Evolutionary conservation across 805 yeast genomes (phyloP).

Genomic region (Lachancea sp.): DNA sequence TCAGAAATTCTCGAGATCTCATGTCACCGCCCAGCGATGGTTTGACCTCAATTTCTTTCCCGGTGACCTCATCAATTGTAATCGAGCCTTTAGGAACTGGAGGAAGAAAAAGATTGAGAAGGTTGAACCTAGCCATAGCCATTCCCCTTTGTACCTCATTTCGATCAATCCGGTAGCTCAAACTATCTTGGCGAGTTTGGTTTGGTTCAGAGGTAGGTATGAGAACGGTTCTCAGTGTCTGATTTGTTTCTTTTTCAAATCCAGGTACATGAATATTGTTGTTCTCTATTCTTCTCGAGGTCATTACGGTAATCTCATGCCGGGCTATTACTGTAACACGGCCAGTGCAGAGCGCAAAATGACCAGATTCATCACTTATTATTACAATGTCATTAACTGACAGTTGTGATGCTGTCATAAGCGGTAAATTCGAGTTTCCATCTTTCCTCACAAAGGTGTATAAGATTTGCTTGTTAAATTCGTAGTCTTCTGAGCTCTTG

Average conservation of each 20-base stretch:
- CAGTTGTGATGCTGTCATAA: conserved; percentile 41
- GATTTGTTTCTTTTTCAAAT: conserved; percentile 42
- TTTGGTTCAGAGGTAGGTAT: background rate
- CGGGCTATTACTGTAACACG: conserved; percentile 40
- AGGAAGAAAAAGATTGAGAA: conserved; percentile 57
- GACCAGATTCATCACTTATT: conserved; percentile 75
- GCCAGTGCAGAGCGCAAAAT: conserved; percentile 67
- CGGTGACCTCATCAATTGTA: conserved; percentile 12
- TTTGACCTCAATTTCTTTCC: conserved; percentile 13
- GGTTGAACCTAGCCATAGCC: conserved; percentile 68
- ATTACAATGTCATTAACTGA: conserved; percentile 55
- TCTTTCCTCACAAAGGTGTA: conserved; percentile 45
- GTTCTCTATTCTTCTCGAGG: conserved; percentile 47
- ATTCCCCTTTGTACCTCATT: conserved; percentile 73
- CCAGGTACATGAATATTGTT: conserved; percentile 29
- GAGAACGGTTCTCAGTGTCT: conserved; percentile 46
- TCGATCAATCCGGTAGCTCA: conserved; percentile 62
- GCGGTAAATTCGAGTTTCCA: conserved; percentile 9
- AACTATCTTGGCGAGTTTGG: conserved; percentile 6
- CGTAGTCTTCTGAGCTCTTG: conserved; percentile 18
- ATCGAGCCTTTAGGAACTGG: conserved; percentile 31
- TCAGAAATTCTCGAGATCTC: conserved; percentile 30
- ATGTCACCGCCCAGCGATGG: conserved; percentile 34
- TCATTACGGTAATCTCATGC: conserved; percentile 41
- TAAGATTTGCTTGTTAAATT: conserved; percentile 27